A percentile compares a stretch with the other conserved stretches of the same genome.
Evolutionary conservation across 225 moss, liverwort and hornwort species (phyloP).

Genomic region (Pleurozium schreberi): DNA sequence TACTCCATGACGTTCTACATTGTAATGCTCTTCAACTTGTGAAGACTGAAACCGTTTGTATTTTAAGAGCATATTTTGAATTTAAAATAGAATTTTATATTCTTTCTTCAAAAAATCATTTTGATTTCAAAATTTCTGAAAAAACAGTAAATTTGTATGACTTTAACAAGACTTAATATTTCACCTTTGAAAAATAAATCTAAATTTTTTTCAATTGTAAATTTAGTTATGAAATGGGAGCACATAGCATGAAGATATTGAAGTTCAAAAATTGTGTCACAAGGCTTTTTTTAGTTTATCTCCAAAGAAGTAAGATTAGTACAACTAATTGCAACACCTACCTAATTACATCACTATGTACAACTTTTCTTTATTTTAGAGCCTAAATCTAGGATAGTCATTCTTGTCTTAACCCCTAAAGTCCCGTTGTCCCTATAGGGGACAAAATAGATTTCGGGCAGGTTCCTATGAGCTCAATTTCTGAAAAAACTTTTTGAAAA

Average conservation of each 20-base stretch:
- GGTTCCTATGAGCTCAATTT: too few species aligned
- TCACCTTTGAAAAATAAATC: not conserved
- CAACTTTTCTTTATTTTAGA: not conserved
- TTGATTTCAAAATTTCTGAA: not conserved
- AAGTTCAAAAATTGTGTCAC: accelerated
- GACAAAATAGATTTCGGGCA: too few species aligned
- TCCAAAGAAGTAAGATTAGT: not conserved
- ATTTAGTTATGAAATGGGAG: not conserved
- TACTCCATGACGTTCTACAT: not conserved
- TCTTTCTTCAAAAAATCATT: not conserved
- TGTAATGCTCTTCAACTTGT: not conserved
- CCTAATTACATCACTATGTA: not conserved
- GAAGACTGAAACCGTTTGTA: not conserved
- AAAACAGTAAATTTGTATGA: too few species aligned
- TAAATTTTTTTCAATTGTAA: not conserved
- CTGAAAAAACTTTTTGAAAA: too few species aligned
- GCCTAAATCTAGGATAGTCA: not conserved
- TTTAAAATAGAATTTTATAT: not conserved
- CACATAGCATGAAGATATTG: accelerated
- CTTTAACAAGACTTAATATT: not conserved
- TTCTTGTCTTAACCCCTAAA: too few species aligned
- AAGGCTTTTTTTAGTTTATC: not conserved
- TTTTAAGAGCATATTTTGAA: not conserved
- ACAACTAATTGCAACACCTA: not conserved
- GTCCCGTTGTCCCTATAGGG: too few species aligned